Base-by-base conservation (phyloP, 1,284 basidiomycete genomes). In the Apiotrichum siamense region DNA sequence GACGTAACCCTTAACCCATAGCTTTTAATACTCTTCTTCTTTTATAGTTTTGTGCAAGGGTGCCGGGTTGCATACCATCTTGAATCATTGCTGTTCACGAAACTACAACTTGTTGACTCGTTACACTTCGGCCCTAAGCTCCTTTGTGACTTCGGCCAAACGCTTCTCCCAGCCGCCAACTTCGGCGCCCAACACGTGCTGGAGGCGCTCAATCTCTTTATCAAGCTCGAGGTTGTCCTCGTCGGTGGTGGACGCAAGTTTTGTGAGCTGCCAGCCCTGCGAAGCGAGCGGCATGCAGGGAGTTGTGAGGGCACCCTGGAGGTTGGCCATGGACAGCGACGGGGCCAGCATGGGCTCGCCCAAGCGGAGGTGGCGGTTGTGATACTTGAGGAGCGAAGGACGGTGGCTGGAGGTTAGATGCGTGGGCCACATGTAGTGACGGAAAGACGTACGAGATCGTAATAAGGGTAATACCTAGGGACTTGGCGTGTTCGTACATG, bases 401-500 rank as follows among this genome's bases (percentile, higher is more conserved):
- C 76, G 76, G 55, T 77, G 76, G 4, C 75, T 77, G 43, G 59
- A 1, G 18, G 26, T 63, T n/a, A n/a, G n/a, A n/a, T n/a, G n/a
- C n/a, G n/a, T n/a, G n/a, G n/a, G n/a, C n/a, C n/a, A n/a, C 6
- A n/a, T 42, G 33, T 12, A 17, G 39, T 42, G 27, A 43, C 46
- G 31, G 21, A 23, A n/a, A 4, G 7, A 23, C 71, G 60, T 39
- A 73, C 68, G 90, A 92, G 44, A 94, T 89, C 6, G 91, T 94
- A 59, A 97, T 87, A 41, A 98, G 79, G 0, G 93, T 96, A 64
- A 97, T 93, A 3, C 87, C 91, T 13, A 91, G 75, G n/a, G 83
- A 80, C 73, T 97, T 97, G 32, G 88, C 87, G 60, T 89, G 84
- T 66, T 94, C 87, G 75, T 97, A 97, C 89, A 98, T 93, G 54